These are phyloP conservation scores for Alternaria conjuncta DNA, from an alignment of 2,329 filamentous ascomycete species.

Conservation along the genomic window DNA sequence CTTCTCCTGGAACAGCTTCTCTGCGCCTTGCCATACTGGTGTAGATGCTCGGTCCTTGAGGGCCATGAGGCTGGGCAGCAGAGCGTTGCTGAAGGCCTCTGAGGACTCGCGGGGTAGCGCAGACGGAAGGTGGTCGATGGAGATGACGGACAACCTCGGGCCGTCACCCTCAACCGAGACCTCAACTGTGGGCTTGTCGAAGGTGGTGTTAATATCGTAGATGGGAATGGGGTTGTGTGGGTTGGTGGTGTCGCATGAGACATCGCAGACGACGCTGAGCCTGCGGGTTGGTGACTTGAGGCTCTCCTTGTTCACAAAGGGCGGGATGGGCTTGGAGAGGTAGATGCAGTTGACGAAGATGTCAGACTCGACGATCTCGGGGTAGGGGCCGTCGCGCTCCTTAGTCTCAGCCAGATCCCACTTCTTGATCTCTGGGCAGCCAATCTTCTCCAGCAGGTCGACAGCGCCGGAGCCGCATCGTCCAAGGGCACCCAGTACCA, in stretches of 20 bases:
- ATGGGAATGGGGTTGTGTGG: slow-evolving; percentile 78
- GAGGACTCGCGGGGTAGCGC: slow-evolving; percentile 85
- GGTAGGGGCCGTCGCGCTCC: slow-evolving; percentile 70
- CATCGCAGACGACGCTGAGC: slow-evolving; percentile 68
- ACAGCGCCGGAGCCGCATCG: slow-evolving; percentile 86
- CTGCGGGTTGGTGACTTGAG: slow-evolving; percentile 72
- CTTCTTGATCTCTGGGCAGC: slow-evolving; percentile 72
- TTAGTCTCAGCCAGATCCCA: slow-evolving; percentile 83
- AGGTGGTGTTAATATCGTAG: slow-evolving; percentile 85
- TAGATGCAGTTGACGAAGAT: slow-evolving; percentile 70
- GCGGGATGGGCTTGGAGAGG: slow-evolving; percentile 76
- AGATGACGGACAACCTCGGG: slow-evolving; percentile 77
- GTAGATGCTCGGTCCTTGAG: slow-evolving; percentile 76
- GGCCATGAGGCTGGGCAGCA: slow-evolving; percentile 78
- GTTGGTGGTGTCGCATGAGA: slow-evolving; percentile 72
- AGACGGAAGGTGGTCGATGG: slow-evolving; percentile 56
- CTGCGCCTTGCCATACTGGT: slow-evolving; percentile 83
- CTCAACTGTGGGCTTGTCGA: slow-evolving; percentile 83
- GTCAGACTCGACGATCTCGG: slow-evolving; percentile 72
- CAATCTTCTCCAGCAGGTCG: slow-evolving; percentile 77
- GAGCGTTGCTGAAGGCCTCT: slow-evolving; percentile 79
- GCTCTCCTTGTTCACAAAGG: slow-evolving; percentile 76
- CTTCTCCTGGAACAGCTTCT: slow-evolving; percentile 85
- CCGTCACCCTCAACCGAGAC: slow-evolving; percentile 66
- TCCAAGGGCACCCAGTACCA: slow-evolving; percentile 81